phyloP scores from a whole-genome alignment of 2,329 filamentous ascomycete species.

The Aotearoamyces nothofagi region DNA sequence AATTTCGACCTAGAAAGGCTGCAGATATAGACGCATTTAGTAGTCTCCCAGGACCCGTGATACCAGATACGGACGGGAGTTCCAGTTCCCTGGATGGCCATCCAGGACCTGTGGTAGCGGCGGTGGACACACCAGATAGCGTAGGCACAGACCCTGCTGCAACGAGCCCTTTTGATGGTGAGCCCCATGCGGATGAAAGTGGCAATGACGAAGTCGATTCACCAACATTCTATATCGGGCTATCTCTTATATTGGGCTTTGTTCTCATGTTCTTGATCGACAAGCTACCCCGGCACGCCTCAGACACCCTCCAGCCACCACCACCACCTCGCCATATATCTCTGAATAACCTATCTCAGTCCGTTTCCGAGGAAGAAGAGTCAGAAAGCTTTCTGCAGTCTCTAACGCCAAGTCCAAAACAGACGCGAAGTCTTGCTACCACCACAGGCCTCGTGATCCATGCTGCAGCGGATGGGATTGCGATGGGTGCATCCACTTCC shows the following conservation, averaged over 20 bases:
- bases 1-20: not conserved
- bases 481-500: constrained; percentile 79
- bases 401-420: constrained; percentile 38
- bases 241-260: constrained; percentile 78
- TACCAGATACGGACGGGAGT: constrained; percentile 3
- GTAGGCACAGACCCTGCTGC: not conserved
- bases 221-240: constrained; percentile 66
- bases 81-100: constrained; percentile 4
- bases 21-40: constrained; percentile 1
- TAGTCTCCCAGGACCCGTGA: constrained; percentile 4
- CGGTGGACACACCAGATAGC: not conserved
- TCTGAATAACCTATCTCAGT: constrained; percentile 56
- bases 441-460: constrained; percentile 94
- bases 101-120: constrained; percentile 2
- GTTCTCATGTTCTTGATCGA: constrained; percentile 96
- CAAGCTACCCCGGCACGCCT: constrained; percentile 60
- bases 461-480: constrained; percentile 87
- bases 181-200: constrained; percentile 18
- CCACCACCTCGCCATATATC: constrained; percentile 74
- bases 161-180: constrained; percentile 3
- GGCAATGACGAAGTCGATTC: constrained; percentile 27
- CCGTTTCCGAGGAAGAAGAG: constrained; percentile 30
- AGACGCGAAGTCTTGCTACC: constrained; percentile 56
- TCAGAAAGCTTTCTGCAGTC: constrained; percentile 43
- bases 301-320: constrained; percentile 45